Conservation (phyloP, 2,329 filamentous ascomycete species). For the Coniella vitis region DNA sequence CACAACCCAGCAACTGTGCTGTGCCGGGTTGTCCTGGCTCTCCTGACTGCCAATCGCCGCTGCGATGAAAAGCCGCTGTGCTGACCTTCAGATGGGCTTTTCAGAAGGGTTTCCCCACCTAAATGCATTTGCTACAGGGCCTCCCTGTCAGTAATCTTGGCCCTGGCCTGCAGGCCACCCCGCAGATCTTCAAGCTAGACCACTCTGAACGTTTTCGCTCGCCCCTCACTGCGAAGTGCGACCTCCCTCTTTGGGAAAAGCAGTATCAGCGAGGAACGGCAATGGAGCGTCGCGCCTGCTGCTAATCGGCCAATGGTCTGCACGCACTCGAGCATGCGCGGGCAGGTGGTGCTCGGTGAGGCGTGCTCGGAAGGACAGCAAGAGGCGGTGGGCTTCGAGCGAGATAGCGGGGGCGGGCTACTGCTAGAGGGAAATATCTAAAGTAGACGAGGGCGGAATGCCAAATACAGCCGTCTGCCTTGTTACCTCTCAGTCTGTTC, state of each 20-base stretch:
- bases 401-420: too few relatives aligned
- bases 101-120: neutral
- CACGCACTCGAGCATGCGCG: neutral
- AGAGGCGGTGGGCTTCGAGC: too few relatives aligned
- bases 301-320: neutral
- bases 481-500: too few relatives aligned
- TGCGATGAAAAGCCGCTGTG: neutral
- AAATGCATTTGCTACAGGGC: neutral
- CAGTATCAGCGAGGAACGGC: neutral
- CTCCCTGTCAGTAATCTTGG: too few relatives aligned
- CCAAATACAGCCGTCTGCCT: too few relatives aligned
- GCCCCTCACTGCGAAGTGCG: neutral
- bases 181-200: constrained; percentile 1
- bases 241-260: constrained; percentile 7
- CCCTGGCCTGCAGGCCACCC: neutral
- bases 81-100: constrained; percentile 1
- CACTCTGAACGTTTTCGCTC: too few relatives aligned
- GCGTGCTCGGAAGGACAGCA: neutral
- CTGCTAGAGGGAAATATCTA: too few relatives aligned
- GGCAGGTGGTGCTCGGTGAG: neutral
- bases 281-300: too few relatives aligned
- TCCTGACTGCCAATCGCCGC: neutral
- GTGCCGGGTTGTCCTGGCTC: too few relatives aligned
- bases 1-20: neutral
- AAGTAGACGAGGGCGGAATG: too few relatives aligned